These are phyloP conservation scores for Phalaenopsis hybrid DNA, from an alignment of 116 monocot species.

Conservation along the genomic window DNA sequence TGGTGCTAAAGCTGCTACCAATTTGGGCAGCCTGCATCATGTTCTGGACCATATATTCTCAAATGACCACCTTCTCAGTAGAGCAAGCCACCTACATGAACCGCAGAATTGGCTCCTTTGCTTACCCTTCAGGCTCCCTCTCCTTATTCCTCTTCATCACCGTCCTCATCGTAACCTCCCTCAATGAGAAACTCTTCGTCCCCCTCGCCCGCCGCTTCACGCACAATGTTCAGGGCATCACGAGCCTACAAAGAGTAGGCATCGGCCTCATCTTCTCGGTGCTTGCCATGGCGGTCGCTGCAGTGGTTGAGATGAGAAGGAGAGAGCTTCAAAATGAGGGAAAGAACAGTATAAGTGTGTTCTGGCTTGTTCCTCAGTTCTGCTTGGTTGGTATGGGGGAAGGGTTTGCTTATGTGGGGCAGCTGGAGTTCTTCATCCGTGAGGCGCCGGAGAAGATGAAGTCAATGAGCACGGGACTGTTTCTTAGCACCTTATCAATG, in stretches of 20 bases:
- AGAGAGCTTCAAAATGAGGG: not conserved
- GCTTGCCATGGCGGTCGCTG: constrained; percentile 11
- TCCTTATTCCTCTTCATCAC: constrained; percentile 19
- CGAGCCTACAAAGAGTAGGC: constrained; percentile 15
- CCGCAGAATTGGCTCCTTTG: constrained; percentile 11
- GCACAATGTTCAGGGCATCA: not conserved
- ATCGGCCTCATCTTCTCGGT: constrained; percentile 11
- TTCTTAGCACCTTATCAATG: constrained; percentile 15
- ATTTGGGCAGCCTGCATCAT: constrained; percentile 19
- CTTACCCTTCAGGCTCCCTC: constrained; percentile 12
- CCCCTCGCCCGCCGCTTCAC: constrained; percentile 16
- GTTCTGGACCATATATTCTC: constrained; percentile 25
- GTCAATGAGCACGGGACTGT: constrained; percentile 23
- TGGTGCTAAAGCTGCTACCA: constrained; percentile 20
- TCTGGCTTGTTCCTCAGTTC: constrained; percentile 23
- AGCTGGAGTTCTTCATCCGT: constrained; percentile 25
- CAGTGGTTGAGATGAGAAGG: constrained; percentile 8
- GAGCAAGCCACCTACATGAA: constrained; percentile 26
- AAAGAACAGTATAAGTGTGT: constrained; percentile 1
- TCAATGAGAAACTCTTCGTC: constrained; percentile 16
- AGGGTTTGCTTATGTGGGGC: constrained; percentile 16
- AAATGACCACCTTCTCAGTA: constrained; percentile 25
- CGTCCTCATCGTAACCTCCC: constrained; percentile 15
- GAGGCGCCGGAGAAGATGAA: constrained; percentile 25
- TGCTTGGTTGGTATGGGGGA: constrained; percentile 18